phyloP scores from a whole-genome alignment of 2,329 filamentous ascomycete genomes.

The Scopulariopsis brevicaulis region DNA sequence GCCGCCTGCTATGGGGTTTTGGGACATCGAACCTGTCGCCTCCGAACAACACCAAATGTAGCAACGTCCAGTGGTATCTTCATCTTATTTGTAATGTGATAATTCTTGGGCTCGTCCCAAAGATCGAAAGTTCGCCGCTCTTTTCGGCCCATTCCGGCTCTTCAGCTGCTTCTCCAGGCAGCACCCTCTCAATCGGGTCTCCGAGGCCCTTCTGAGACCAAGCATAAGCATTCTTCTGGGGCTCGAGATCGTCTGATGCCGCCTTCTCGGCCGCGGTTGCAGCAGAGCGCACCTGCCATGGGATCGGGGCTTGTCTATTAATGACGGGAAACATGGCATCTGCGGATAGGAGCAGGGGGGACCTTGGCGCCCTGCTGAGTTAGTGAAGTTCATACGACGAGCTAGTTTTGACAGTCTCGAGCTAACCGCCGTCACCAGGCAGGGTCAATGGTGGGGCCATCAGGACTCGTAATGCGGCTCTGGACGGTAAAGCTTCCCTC shows the following conservation, averaged over 20 bases:
- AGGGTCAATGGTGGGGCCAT: conserved; percentile 20
- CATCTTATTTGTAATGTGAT: background rate
- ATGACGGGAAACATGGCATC: background rate
- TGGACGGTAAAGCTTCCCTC: conserved; percentile 22
- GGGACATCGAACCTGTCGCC: background rate
- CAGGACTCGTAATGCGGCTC: conserved; percentile 25
- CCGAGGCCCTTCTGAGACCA: no score
- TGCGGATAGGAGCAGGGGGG: background rate
- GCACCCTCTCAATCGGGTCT: background rate
- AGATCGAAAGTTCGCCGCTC: background rate
- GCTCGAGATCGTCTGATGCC: background rate
- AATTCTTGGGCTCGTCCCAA: background rate
- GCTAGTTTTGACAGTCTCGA: background rate
- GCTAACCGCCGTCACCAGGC: conserved; percentile 11
- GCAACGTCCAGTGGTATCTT: no score
- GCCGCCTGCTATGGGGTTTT: background rate
- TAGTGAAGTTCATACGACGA: background rate
- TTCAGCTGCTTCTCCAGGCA: background rate
- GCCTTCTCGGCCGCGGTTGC: background rate
- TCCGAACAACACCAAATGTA: no score
- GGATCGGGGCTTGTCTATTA: no score
- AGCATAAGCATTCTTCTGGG: background rate
- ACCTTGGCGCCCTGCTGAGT: background rate
- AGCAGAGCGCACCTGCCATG: background rate
- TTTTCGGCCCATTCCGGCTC: background rate